These are phyloP conservation scores for Atractiella rhizophila DNA, from an alignment of 768 basidiomycete genomes.

Conservation along the genomic window DNA sequence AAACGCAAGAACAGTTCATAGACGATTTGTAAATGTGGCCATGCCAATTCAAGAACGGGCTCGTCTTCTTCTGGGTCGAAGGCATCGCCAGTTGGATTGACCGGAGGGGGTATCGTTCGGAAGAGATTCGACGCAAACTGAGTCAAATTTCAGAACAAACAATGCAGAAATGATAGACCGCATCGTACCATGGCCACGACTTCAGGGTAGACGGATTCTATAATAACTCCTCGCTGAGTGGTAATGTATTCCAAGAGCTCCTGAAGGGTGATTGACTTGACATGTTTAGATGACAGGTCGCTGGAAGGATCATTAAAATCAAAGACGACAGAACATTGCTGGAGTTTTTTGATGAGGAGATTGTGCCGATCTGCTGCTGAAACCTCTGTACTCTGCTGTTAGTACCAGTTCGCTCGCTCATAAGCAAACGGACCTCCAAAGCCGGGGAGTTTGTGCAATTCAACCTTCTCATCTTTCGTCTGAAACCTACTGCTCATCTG, in stretches of 20 bases:
- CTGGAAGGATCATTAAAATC: conserved; percentile 95
- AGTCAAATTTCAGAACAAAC: background rate
- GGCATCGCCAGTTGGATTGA: conserved; percentile 91
- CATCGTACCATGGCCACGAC: conserved; percentile 77
- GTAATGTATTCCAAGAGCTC: conserved; percentile 99
- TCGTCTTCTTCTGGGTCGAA: conserved; percentile 99
- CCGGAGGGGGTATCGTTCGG: conserved; percentile 96
- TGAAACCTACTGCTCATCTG: conserved; percentile 93
- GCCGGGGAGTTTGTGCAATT: conserved; percentile 75
- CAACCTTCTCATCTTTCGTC: conserved; percentile 81
- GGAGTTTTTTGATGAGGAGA: conserved; percentile 78
- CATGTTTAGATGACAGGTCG: conserved; percentile 89
- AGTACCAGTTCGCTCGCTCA: conserved; percentile 9
- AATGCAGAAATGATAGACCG: background rate
- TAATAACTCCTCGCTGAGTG: conserved; percentile 81
- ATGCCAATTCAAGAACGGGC: conserved; percentile 91
- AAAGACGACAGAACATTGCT: conserved; percentile 87
- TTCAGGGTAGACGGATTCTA: conserved; percentile 92
- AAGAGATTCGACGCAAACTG: conserved; percentile 97
- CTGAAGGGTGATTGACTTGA: conserved; percentile 89
- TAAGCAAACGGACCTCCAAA: conserved; percentile 41
- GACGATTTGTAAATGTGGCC: conserved; percentile 97
- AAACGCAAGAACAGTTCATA: conserved; percentile 99
- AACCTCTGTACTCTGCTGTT: conserved; percentile 37
- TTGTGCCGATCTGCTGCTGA: conserved; percentile 62